Evolutionary conservation across 2,329 filamentous ascomycete species (phyloP), one percentile per base, ranked within the genome.

Genomic region (Penicillium sp.): DNA sequence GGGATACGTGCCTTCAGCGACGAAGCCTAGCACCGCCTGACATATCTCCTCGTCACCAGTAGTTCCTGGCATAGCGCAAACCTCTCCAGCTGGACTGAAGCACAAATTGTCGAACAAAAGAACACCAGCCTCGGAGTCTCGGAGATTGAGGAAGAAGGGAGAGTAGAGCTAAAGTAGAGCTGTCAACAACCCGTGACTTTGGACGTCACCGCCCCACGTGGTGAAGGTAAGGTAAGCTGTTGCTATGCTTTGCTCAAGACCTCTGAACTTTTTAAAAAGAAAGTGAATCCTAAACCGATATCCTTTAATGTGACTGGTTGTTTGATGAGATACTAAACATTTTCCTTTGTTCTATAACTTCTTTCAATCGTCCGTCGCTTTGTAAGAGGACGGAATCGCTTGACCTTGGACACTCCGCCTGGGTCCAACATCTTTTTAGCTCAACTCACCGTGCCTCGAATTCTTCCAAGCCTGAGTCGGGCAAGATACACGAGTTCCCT

Each of bases 1-100:
- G 13, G 81, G 80, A 58, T 82, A 83, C 27, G 69, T 67, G 50
- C 79, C 78, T 38, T 79, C 68, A 39, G 76, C 70, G 46, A 86
- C 78, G 60, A 85, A 88, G 52, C 82, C 74, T 49, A 89, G 80
- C 35, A 89, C 72, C 4, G 82, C 82, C 53, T 80, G 75, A 56
- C 80, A 81, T 46, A 85, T 68, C 39, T 67, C 61, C 41, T 68
- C 62, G 25, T 65, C 53, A 56, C 68, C 68, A 55, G 72, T 56
- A 41, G 48, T 67, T 59, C 70, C 75, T 69, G 58, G 51, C 53
- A 59, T 60, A 25, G 14, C 40, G 51, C 36, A n/a, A 39, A 36
- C 5, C 12, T 33, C 25, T 16, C 10, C 13, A 1, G 7, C 8
- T 18, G 61, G 49, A 67, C 69, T 70, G 22, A 28, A 60, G 55